phyloP scores from a whole-genome alignment of 306 rosid genomes.

The Lotus japonicus region DNA sequence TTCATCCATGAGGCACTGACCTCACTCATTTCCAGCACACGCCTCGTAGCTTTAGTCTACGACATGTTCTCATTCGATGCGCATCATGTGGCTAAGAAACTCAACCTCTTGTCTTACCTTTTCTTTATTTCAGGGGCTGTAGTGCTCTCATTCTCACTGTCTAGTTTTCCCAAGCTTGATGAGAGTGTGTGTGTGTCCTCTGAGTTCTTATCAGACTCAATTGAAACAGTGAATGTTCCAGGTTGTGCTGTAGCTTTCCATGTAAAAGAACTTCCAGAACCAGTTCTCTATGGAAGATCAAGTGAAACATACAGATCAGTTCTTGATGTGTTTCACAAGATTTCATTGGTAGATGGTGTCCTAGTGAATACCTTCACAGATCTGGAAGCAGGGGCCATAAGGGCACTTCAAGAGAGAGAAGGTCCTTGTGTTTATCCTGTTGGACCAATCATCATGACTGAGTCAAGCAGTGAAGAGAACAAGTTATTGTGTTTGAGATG shows the following conservation, averaged over 20 bases:
- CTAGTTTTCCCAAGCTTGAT: not conserved
- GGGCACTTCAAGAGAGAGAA: not conserved
- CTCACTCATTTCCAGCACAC: not conserved
- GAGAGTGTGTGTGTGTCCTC: not conserved
- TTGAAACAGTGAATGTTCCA: not conserved
- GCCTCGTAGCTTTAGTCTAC: not conserved
- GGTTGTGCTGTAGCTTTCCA: not conserved
- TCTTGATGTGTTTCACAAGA: not conserved
- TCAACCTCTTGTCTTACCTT: conserved; percentile 17
- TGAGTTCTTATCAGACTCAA: not conserved
- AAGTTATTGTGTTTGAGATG: conserved; percentile 1
- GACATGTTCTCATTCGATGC: conserved; percentile 1
- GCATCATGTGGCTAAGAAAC: not conserved
- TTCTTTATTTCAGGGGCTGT: not conserved
- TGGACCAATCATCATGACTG: conserved; percentile 29
- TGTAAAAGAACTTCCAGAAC: conserved; percentile 9
- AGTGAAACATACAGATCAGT: not conserved
- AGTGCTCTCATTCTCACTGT: not conserved
- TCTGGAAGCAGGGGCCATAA: not conserved
- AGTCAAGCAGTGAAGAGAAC: not conserved
- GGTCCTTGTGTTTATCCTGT: conserved; percentile 14
- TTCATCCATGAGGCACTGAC: conserved; percentile 1
- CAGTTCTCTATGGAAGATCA: not conserved
- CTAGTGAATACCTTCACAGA: conserved; percentile 16
- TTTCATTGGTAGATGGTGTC: conserved; percentile 20